Base-by-base conservation (phyloP, 2,329 filamentous ascomycete genomes). In the Epichloe coenophiala region DNA sequence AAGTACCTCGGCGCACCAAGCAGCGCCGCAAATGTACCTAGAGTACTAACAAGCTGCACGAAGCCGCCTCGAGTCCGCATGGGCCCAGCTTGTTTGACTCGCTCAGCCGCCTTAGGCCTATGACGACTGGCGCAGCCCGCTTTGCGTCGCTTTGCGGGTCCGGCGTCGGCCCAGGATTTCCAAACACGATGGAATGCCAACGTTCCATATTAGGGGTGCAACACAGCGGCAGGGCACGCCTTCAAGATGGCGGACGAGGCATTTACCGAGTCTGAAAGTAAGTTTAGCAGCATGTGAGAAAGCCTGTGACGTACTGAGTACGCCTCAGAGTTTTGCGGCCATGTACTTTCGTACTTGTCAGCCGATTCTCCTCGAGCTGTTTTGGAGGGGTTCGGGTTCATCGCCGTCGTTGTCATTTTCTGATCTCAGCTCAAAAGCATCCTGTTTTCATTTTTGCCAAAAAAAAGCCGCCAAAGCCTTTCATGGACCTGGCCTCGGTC, bases 161-260 rank as follows among this genome's bases (percentile, higher is more conserved):
- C 44, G 47, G 31, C 45, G 33, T 44, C 47, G 47, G 51, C 42
- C 43, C 21, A 36, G 49, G 46, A 50, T 39, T 41, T 46, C 48
- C 36, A 41, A 43, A 46, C 21, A 49, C 45, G 37, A 48, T 45
- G 45, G 51, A 7, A 51, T 44, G 42, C 43, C 45, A 49, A 52
- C 45, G 49, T 43, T 19, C 35, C 27, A 31, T 31, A 27, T 7
- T 38, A 41, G 40, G 40, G 36, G 51, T 50, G 48, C 48, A 47
- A 40, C 49, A 43, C 48, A 17, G 51, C 47, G 35, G 50, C 47
- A 45, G 48, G 46, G 31, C 51, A 48, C 35, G 50, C 48, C 40
- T 50, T 49, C 31, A 53, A 37, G 31, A 55, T 55, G 54, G 51
- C 54, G 51, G 53, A 53, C 53, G 54, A 55, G 54, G 52, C 47